Base-by-base conservation (phyloP, 495 filamentous ascomycete species). In the Daldinia caldariorum region DNA sequence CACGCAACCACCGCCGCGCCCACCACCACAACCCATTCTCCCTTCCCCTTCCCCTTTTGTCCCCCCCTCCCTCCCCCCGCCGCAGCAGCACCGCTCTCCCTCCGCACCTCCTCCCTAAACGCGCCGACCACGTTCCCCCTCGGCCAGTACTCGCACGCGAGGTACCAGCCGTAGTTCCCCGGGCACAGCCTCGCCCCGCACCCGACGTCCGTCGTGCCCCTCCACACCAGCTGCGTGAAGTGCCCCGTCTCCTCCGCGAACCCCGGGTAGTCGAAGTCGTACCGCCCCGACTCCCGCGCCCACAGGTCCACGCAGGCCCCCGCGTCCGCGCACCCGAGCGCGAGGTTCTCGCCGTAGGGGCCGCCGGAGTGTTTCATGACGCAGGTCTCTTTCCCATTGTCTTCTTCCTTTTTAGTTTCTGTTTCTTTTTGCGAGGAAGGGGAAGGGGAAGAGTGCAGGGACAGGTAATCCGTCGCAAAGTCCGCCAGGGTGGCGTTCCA, bases 191-290 rank as follows among this genome's bases (percentile, higher is more conserved):
- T 77, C 47, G 84, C 78, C 38, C 85, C 90, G 76, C 92, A 96
- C 7, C 92, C 92, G 0, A 94, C 86, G 49, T 83, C 78, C 18
- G 78, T 89, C 9, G 91, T 93, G 37, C 82, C 80, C 76, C 85
- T 88, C 92, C 92, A 96, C 1, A 94, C 91, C 47, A 96, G 76
- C 81, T 94, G 92, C 29, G 92, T 93, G 77, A 93, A 96, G 79
- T 96, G 92, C 0, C 92, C 92, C n/a, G 92, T 93, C 16, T 78
- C 71, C 65, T 91, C 84, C 7, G 66, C 79, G 75, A 91, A 94
- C 0, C 81, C 83, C 0, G 85, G 82, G 7, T 72, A 57, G 13
- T 18, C 66, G 77, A 85, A 93, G 66, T 92, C 75, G 70, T 93
- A 94, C 6, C 79, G 32, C 0, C 67, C 57, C 12, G 84, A 66